Evolutionary conservation across 73 alveolate genomes (phyloP), one percentile per base, ranked within the genome.

Genomic region (Tetrahymena thermophila): DNA sequence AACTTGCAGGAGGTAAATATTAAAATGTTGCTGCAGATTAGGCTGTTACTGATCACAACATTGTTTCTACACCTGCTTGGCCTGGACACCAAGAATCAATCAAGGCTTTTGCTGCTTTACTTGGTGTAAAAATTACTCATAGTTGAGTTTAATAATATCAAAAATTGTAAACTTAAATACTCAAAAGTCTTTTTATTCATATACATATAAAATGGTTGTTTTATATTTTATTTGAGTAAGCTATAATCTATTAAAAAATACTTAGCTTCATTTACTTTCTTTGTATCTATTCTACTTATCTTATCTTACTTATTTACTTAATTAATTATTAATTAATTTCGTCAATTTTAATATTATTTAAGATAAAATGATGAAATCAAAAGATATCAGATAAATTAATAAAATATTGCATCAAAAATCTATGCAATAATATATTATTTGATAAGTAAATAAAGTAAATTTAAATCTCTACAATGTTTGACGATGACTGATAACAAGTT

Each of bases 1-100:
- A 96, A 85, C 95, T 95, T 84, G 97, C 98, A n/a, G 99, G 99
- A 19, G 99, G 98, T 42, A 94, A 96, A 23, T 98, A 97, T 94
- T 93, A 94, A 35, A 93, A 96, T 23, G 94, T 95, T 94, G 98
- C 94, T 44, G 97, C 96, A 42, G 99, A 98, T 94, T 98, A 98
- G 94, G 99, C 99, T 19, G 97, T 97, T 57, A 98, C 98, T 37
- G 99, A 98, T 97, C 99, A 99, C 50, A 97, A 97, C 94, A 94
- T 98, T 38, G 99, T 98, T 85, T 97, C 99, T 58, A 98, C 99
- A 34, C 99, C 97, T 85, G 99, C 99, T 43, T 98, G 99, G 99
- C 96, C 99, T 94, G 98, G 98, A 93, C 99, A 98, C 95, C 98
- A 98, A 42, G 97, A 96, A 44, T 96, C 97, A 94, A 94, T 98